phyloP scores from a whole-genome alignment of 805 yeast species.

The Teunomyces panamensis region DNA sequence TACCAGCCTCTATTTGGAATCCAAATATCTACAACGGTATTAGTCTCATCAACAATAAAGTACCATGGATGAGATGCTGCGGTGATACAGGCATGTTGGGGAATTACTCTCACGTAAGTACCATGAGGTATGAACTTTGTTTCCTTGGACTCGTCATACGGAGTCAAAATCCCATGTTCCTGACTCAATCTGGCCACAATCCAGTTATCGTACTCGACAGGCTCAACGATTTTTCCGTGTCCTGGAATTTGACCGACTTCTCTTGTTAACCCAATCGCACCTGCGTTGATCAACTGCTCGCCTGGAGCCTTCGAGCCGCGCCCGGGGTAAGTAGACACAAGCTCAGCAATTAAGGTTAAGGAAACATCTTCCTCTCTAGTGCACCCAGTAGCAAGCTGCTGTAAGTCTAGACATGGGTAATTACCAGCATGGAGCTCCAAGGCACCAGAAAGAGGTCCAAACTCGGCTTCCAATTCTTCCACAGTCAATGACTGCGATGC shows the following conservation, averaged over 20 bases:
- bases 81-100: slow-evolving; percentile 74
- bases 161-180: slow-evolving; percentile 75
- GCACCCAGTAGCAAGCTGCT: slow-evolving; percentile 71
- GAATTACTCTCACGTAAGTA: slow-evolving; percentile 51
- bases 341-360: slow-evolving; percentile 19
- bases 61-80: slow-evolving; percentile 61
- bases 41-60: slow-evolving; percentile 49
- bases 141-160: slow-evolving; percentile 27
- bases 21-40: slow-evolving; percentile 59
- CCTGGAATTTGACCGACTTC: slow-evolving; percentile 64
- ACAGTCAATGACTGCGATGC: slow-evolving; percentile 38
- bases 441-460: slow-evolving; percentile 30
- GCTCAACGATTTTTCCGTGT: slow-evolving; percentile 46
- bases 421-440: slow-evolving; percentile 83
- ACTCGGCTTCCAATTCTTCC: slow-evolving; percentile 17
- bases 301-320: slow-evolving; percentile 53
- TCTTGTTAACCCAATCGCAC: slow-evolving; percentile 66
- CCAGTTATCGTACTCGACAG: slow-evolving; percentile 53
- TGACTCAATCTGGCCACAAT: slow-evolving; percentile 66
- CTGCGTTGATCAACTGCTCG: slow-evolving; percentile 67
- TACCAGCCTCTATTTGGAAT: slow-evolving; percentile 56
- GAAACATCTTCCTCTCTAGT: slow-evolving; percentile 15
- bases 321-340: slow-evolving; percentile 50
- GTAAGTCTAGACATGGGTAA: slow-evolving; percentile 69
- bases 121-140: slow-evolving; percentile 50